Percentiles rank a stretch among this genome's conserved stretches.
Conservation (phyloP, 345 rosid genomes). For the Citrus medica region DNA sequence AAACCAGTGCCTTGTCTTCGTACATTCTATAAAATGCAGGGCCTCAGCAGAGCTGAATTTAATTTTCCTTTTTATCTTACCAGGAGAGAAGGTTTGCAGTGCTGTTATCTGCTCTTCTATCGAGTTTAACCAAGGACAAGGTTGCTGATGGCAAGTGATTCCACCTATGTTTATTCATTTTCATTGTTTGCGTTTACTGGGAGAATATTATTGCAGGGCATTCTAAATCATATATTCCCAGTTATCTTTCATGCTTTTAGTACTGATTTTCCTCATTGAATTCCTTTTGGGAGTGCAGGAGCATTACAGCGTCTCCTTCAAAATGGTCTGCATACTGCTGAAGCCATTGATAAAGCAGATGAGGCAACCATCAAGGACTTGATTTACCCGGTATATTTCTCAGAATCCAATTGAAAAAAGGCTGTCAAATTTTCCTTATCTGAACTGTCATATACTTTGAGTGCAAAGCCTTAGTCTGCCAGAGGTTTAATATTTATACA, state of each 20-base stretch:
- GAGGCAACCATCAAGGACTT: constrained; percentile 71
- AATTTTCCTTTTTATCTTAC: constrained; percentile 5
- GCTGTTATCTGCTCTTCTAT: constrained; percentile 56
- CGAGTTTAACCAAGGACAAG: constrained; percentile 77
- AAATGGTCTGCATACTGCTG: constrained; percentile 70
- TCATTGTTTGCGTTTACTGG: not conserved
- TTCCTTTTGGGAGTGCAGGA: constrained; percentile 41
- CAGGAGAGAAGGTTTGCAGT: constrained; percentile 78
- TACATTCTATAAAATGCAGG: not conserved
- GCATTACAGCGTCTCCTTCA: constrained; percentile 77
- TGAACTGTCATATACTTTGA: not conserved
- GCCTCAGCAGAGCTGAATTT: not conserved
- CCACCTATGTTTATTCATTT: not conserved
- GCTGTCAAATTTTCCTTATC: not conserved
- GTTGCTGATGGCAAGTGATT: constrained; percentile 57
- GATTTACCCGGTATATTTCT: constrained; percentile 71
- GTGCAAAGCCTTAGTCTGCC: too few relatives aligned
- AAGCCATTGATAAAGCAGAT: constrained; percentile 77
- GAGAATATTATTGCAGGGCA: not conserved
- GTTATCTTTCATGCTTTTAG: not conserved
- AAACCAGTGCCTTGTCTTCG: not conserved
- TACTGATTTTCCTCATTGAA: not conserved
- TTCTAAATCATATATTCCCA: not conserved
- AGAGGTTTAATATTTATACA: not conserved
- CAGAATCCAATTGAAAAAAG: constrained; percentile 5